Evolutionary conservation across 192 early-diverging fungal species (phyloP), one percentile per base, ranked within the genome.

Genomic region (Coemansia sp.): DNA sequence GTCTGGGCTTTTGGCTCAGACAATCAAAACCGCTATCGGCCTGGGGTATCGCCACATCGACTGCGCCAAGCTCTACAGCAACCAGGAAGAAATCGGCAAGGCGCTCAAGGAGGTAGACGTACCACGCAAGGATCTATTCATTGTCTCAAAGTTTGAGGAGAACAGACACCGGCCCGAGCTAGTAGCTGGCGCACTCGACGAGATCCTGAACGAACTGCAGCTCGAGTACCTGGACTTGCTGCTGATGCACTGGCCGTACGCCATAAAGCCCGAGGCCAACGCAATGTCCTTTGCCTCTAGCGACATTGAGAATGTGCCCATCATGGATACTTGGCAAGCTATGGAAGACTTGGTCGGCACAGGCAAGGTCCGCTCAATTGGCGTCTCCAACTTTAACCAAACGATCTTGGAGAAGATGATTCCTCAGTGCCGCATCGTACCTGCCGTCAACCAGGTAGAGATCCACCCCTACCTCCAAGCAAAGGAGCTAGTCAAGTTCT

Each of bases 381-480:
- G 95, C 70, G 92, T 96, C 34, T 91, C 89, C 48, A 98, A 98
- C 83, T 91, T 86, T 36, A 83, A 79, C 67, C 83, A 84, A 58
- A 63, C 64, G 36, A 79, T 89, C 50, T 73, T 93, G 20, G 80
- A 91, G 56, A 83, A 88, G 62, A 73, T 97, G 43, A 66, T 95
- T 6, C 78, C 75, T 7, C 60, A 75, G 47, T 84, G 87, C 70
- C 84, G 80, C 48, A 87, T 95, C 39, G 67, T 85, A 57, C 95
- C 95, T 14, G 92, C 88, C 43, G 91, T 88, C 39, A 91, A 92
- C 84, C 94, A 97, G 76, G 79, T 94, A 58, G 95, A 97, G 73
- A 70, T 92, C 31, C 92, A 95, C 69, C 93, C 93, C 35, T 84
- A 83, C 65, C 71, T 79, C 56, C 84, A 76, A 28, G 61, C 90